These are phyloP conservation scores for Psilocybe sp. DNA, from an alignment of 768 basidiomycete genomes.

Conservation along the genomic window DNA sequence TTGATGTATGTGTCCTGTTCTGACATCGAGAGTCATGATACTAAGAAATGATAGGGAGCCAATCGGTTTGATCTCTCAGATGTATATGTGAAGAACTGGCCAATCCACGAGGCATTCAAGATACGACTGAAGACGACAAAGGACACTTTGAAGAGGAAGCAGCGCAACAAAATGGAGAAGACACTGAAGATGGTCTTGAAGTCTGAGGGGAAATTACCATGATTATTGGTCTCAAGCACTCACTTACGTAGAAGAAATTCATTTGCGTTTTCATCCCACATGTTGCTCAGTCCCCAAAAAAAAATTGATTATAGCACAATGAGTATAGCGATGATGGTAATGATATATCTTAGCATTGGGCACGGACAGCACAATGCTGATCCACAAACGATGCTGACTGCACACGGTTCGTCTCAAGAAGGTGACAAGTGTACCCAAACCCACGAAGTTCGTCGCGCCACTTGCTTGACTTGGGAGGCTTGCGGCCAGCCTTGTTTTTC, in stretches of 20 bases:
- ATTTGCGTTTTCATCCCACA: too few species aligned
- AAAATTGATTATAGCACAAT: too few species aligned
- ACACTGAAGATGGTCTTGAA: not conserved
- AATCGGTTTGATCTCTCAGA: not conserved
- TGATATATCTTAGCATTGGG: not conserved
- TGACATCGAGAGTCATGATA: not conserved
- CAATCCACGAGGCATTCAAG: slow-evolving; percentile 5
- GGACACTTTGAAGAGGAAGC: slow-evolving; percentile 4
- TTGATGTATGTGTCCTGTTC: not conserved
- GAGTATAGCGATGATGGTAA: too few species aligned
- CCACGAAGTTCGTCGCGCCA: not conserved
- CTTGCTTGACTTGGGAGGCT: not conserved
- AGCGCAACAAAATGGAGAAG: not conserved
- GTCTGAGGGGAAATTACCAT: not conserved
- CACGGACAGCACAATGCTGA: not conserved
- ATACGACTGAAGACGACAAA: not conserved
- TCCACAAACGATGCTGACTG: not conserved
- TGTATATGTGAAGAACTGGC: slow-evolving; percentile 1
- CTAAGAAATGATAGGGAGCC: not conserved
- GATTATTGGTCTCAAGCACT: too few species aligned
- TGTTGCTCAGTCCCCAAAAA: too few species aligned
- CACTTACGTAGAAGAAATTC: too few species aligned
- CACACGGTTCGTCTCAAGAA: not conserved
- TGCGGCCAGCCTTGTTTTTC: not conserved
- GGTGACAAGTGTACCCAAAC: not conserved